Evolutionary conservation across 352 stramenopile genomes (phyloP), one percentile per base, ranked within the genome.

Genomic region (Pythium aquatile): DNA sequence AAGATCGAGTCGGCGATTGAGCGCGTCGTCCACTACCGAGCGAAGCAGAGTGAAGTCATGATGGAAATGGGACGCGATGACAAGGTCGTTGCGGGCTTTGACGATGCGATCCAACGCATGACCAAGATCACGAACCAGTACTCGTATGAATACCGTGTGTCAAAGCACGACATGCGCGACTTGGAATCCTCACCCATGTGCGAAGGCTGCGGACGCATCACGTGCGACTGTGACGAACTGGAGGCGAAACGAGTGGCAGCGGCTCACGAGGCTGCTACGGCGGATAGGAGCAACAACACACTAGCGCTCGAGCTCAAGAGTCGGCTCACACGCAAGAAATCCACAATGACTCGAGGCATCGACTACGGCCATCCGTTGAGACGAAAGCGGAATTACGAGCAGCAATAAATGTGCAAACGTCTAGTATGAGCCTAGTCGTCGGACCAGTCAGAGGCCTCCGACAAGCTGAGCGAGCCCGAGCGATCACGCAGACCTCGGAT

Each of bases 401-500:
- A 52, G 16, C 13, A 58, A 28, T 40, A 14, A 16, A 30, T 13
- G 44, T 6, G 44, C 24, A n/a, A 8, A 29, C 26, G 30, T 40
- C 1, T 3, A 10, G 20, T 26, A 28, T 10, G 13, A 48, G 20
- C n/a, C 47, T 68, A 93, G 13, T 95, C 80, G 53, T 96, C 87
- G 24, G 87, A 96, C 87, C 87, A 96, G 62, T 96, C 87, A 3
- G 87, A 96, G 7, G 83, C 82, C 65, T 93, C 83, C 14, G 85
- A 94, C 77, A 96, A 79, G 51, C 81, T 91, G 54, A 96, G 58
- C 32, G 87, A 96, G 58, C 89, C 83, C 32, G 76, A 69, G 24
- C 84, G 82, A 58, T 89, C 74, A n/a, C 85, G 85, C 17, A 96
- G 56, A 29, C 87, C 87, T 40, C 88, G 66, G 72, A 96, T 94